These are phyloP conservation scores for Talaromyces albobiverticillius DNA, from an alignment of 2,329 filamentous ascomycete genomes.

Conservation along the genomic window DNA sequence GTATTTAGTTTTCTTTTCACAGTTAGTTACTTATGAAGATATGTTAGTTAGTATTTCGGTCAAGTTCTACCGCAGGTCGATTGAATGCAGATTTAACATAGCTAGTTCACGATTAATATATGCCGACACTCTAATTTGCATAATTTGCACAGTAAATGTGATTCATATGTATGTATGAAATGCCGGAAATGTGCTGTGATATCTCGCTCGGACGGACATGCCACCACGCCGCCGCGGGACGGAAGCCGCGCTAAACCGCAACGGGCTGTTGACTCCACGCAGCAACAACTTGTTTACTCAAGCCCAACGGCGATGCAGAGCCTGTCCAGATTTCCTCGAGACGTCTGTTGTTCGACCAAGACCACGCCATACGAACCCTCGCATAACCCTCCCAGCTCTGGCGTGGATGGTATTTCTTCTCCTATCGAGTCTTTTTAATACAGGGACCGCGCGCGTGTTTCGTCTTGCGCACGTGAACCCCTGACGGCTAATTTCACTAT, in stretches of 20 bases:
- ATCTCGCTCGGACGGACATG: neutral
- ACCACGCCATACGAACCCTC: constrained; percentile 2
- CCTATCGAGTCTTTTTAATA: neutral
- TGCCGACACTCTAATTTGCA: too few relatives aligned
- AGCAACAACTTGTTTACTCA: constrained; percentile 15
- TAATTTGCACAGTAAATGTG: too few relatives aligned
- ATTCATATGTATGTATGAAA: neutral
- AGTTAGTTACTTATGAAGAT: neutral
- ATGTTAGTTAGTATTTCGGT: neutral
- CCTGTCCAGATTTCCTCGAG: constrained; percentile 9
- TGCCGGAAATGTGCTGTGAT: neutral
- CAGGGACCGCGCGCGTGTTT: constrained; percentile 10
- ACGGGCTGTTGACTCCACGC: constrained; percentile 1
- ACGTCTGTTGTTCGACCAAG: constrained; percentile 9
- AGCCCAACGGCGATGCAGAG: neutral
- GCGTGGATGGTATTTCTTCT: neutral
- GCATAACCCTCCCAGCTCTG: neutral
- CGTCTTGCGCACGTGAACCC: constrained; percentile 16
- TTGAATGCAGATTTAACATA: too few relatives aligned
- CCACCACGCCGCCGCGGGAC: constrained; percentile 13
- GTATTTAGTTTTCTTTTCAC: constrained; percentile 2
- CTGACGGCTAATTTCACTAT: constrained; percentile 11
- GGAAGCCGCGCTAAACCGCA: constrained; percentile 3
- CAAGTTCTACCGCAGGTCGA: too few relatives aligned
- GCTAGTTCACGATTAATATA: too few relatives aligned